phyloP scores from a whole-genome alignment of 2,329 filamentous ascomycete genomes.

The Stemphylium vesicarium region DNA sequence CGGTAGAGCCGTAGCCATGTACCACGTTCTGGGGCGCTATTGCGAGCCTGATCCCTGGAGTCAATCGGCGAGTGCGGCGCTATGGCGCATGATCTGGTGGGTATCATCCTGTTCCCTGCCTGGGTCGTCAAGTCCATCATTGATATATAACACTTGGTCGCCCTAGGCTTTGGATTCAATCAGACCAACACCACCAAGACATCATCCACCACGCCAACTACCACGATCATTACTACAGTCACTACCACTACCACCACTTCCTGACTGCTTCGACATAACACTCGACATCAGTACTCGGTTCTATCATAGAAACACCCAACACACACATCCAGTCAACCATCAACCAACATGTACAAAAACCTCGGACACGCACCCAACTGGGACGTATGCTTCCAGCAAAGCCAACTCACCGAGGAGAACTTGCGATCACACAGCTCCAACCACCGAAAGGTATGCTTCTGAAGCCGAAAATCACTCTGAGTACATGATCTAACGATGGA shows the following conservation, averaged over 20 bases:
- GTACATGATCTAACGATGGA: slow-evolving; percentile 10
- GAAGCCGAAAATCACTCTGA: not conserved
- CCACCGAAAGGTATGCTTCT: slow-evolving; percentile 29
- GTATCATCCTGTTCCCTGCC: slow-evolving; percentile 18
- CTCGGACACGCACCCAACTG: slow-evolving; percentile 17
- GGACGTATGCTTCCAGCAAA: slow-evolving; percentile 15
- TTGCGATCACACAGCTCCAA: slow-evolving; percentile 37
- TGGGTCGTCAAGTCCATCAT: slow-evolving; percentile 8
- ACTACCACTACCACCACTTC: not conserved
- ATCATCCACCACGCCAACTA: not conserved
- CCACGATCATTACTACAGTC: not conserved
- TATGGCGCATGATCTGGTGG: slow-evolving; percentile 23
- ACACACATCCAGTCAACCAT: not conserved
- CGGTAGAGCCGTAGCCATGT: slow-evolving; percentile 28
- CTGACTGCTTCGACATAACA: not conserved
- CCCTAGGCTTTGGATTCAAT: slow-evolving; percentile 8
- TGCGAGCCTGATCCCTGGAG: slow-evolving; percentile 26
- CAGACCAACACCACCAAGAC: slow-evolving; percentile 1
- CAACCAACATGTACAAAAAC: slow-evolving; percentile 18
- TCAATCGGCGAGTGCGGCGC: slow-evolving; percentile 26
- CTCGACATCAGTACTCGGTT: not conserved
- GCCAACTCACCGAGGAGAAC: slow-evolving; percentile 41
- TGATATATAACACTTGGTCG: slow-evolving; percentile 18
- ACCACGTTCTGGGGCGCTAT: slow-evolving; percentile 29
- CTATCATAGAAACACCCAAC: not conserved